Percentiles rank a stretch among this genome's conserved stretches.
Conservation (phyloP, 2,329 filamentous ascomycete species). For the Capronia epimyces region DNA sequence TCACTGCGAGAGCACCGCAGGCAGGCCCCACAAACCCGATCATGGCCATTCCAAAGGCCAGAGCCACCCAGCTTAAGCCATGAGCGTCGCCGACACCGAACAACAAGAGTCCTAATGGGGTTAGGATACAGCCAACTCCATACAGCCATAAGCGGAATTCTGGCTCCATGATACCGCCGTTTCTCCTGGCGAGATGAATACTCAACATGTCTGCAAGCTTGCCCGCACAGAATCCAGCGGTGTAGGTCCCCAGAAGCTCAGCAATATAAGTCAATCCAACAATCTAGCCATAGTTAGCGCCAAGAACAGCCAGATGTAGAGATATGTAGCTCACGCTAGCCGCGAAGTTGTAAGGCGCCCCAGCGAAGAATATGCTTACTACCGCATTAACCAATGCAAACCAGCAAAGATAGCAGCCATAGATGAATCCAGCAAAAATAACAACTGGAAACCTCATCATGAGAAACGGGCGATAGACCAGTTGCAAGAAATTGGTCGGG, state of each 20-base stretch:
- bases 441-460: not conserved
- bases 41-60: conserved; percentile 1
- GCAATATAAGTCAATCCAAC: not conserved
- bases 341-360: not conserved
- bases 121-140: not conserved
- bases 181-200: not conserved
- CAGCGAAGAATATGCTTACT: not conserved
- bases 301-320: not conserved
- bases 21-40: not conserved
- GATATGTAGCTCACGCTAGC: not conserved
- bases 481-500: not conserved
- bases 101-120: not conserved
- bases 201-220: conserved; percentile 1
- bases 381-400: not conserved
- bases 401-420: conserved; percentile 2
- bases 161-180: conserved; percentile 2
- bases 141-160: conserved; percentile 1
- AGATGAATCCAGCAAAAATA: not conserved
- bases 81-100: not conserved
- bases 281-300: not conserved
- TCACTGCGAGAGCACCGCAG: not conserved
- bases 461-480: not conserved
- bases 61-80: not conserved
- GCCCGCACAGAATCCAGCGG: not conserved
- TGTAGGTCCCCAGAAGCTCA: not conserved